Conservation (phyloP, 2,329 filamentous ascomycete genomes). For the Ascochyta rabiei region DNA sequence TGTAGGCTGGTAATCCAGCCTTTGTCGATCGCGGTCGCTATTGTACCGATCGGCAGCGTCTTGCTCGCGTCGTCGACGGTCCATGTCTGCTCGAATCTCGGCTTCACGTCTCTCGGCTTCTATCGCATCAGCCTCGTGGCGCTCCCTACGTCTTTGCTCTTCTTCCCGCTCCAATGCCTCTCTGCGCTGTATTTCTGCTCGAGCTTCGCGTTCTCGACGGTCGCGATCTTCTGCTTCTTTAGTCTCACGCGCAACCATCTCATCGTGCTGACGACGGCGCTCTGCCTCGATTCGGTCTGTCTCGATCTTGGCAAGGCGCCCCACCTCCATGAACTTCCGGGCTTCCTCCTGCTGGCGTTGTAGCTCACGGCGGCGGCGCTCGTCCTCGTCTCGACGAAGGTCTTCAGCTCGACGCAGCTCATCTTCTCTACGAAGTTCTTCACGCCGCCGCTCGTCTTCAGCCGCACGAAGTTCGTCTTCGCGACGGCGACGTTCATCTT, state of each 20-base stretch:
- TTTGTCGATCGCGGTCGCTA: slow-evolving; percentile 30
- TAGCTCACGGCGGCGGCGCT: slow-evolving; percentile 29
- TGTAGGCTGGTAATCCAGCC: slow-evolving; percentile 37
- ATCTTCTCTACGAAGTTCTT: slow-evolving; percentile 29
- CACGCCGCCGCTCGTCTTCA: slow-evolving; percentile 30
- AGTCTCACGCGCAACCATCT: slow-evolving; percentile 36
- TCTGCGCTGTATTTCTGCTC: slow-evolving; percentile 37
- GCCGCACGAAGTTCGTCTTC: slow-evolving; percentile 18
- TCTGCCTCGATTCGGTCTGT: slow-evolving; percentile 33
- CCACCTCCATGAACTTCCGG: slow-evolving; percentile 34
- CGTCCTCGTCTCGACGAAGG: slow-evolving; percentile 28
- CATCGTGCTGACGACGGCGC: slow-evolving; percentile 34
- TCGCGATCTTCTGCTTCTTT: slow-evolving; percentile 38
- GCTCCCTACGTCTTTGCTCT: slow-evolving; percentile 36
- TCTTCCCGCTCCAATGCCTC: slow-evolving; percentile 37
- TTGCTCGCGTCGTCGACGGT: slow-evolving; percentile 35
- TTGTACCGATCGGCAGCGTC: slow-evolving; percentile 31
- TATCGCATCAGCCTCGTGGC: slow-evolving; percentile 32
- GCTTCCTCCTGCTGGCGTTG: slow-evolving; percentile 39
- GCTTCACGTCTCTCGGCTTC: slow-evolving; percentile 37
- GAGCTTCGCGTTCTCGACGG: slow-evolving; percentile 34
- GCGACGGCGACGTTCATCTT: slow-evolving; percentile 23
- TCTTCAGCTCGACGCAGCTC: slow-evolving; percentile 30
- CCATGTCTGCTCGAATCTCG: slow-evolving; percentile 34
- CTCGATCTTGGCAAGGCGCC: slow-evolving; percentile 37